A percentile compares a stretch with the other conserved stretches of the same genome.
Evolutionary conservation across 495 filamentous ascomycete species (phyloP).

Genomic region (Geoglossum glabrum): DNA sequence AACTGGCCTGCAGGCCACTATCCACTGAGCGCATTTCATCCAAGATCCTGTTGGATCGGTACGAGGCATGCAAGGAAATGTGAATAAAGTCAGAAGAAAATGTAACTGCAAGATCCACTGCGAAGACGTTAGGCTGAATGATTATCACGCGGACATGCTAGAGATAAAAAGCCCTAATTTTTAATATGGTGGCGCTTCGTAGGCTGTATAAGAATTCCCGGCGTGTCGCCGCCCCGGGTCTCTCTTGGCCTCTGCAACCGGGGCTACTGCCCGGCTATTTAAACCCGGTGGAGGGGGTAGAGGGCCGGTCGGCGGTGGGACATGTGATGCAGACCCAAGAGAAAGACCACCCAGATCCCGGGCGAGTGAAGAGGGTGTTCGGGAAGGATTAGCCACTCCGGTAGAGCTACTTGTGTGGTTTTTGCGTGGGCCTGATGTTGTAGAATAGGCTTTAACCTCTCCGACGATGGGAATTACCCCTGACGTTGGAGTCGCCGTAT

Average conservation of each 20-base stretch:
- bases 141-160: not conserved
- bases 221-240: not conserved
- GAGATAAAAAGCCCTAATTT: not conserved
- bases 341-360: no score
- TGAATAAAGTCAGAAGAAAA: not conserved
- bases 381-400: not conserved
- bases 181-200: not conserved
- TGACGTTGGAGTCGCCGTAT: constrained; percentile 35
- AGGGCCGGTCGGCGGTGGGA: not conserved
- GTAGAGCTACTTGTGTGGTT: not conserved
- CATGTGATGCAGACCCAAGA: not conserved
- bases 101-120: not conserved
- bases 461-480: constrained; percentile 45
- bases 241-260: not conserved
- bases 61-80: not conserved
- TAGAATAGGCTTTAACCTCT: not conserved
- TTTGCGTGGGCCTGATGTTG: not conserved
- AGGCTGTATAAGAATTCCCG: not conserved
- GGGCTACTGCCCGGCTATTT: not conserved
- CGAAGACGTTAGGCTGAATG: not conserved
- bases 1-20: not conserved
- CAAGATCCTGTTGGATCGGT: not conserved
- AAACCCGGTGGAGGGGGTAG: not conserved
- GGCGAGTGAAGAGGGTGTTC: constrained; percentile 2
- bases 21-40: not conserved